Percentiles rank a stretch among this genome's conserved stretches.
Evolutionary conservation across 1,139 yeast species (phyloP).

Genomic region (Blastobotrys arbuscula): DNA sequence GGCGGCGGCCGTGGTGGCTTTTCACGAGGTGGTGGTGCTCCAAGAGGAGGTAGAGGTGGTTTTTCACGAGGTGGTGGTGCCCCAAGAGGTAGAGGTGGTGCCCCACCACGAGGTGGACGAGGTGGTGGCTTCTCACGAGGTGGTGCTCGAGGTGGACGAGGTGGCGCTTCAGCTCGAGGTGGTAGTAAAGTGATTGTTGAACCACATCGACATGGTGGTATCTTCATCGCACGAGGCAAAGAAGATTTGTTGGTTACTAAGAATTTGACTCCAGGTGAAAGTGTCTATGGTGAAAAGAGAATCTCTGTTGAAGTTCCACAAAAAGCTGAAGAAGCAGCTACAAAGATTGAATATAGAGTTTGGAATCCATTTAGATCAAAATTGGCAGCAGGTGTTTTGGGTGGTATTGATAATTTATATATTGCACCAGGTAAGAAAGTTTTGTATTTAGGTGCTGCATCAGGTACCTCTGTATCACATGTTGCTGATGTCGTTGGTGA

Average conservation of each 20-base stretch:
- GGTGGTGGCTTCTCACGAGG: constrained; percentile 82
- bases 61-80: constrained; percentile 14
- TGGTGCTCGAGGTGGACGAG: constrained; percentile 91
- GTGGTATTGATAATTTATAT: constrained; percentile 97
- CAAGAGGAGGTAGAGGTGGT: constrained; percentile 15
- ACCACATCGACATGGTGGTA: constrained; percentile 95
- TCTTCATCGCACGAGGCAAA: constrained; percentile 98
- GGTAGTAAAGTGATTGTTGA: constrained; percentile 96
- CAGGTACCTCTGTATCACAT: constrained; percentile 98
- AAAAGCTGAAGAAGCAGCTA: constrained; percentile 72
- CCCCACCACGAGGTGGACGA: constrained; percentile 33
- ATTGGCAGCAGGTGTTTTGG: constrained; percentile 99
- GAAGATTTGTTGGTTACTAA: constrained; percentile 97
- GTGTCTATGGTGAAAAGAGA: constrained; percentile 93
- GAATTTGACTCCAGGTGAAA: constrained; percentile 97
- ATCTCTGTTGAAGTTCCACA: constrained; percentile 86
- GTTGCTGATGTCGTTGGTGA: constrained; percentile 98
- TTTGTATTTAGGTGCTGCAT: constrained; percentile 96
- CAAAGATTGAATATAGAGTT: constrained; percentile 97
- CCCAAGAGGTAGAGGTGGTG: constrained; percentile 16
- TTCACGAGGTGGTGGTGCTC: constrained; percentile 20
- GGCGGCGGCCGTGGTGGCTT: constrained; percentile 17
- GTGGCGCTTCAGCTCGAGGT: constrained; percentile 79
- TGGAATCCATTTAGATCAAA: constrained; percentile 99
- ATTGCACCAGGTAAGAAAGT: constrained; percentile 98